These are phyloP conservation scores for Aureobasidium pullulans DNA, from an alignment of 2,329 filamentous ascomycete species.

Conservation along the genomic window DNA sequence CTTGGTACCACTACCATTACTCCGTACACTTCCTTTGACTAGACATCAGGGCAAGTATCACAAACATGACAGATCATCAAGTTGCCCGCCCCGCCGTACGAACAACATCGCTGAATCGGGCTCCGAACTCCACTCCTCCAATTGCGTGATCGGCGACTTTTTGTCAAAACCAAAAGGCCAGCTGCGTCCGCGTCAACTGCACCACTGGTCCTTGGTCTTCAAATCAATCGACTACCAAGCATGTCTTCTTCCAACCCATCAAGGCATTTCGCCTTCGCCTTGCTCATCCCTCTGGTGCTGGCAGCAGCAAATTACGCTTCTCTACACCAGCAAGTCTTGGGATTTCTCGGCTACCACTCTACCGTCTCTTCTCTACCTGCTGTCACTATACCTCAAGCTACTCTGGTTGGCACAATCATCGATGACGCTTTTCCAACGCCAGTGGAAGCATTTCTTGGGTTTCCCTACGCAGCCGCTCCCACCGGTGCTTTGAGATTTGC, in stretches of 20 bases:
- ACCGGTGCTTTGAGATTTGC: slow-evolving; percentile 19
- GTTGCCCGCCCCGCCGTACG: background rate
- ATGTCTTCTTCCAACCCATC: background rate
- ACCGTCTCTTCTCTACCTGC: background rate
- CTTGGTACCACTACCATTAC: background rate
- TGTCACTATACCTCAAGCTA: slow-evolving; percentile 19
- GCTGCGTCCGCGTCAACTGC: background rate
- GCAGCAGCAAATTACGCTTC: background rate
- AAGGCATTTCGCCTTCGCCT: background rate
- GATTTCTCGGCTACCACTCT: background rate
- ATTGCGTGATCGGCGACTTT: background rate
- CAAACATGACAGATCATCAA: background rate
- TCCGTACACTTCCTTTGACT: too few relatives aligned
- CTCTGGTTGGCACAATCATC: slow-evolving; percentile 19
- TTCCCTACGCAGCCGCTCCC: slow-evolving; percentile 21
- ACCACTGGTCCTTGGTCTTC: background rate
- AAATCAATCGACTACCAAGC: background rate
- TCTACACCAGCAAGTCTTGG: slow-evolving; percentile 3
- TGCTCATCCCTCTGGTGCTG: background rate
- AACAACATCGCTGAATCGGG: background rate
- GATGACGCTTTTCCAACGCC: slow-evolving; percentile 20
- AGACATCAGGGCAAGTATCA: background rate
- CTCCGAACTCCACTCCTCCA: background rate
- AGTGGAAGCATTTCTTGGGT: slow-evolving; percentile 21
- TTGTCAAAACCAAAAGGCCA: background rate